Percentiles rank a stretch among this genome's conserved stretches.
Conservation (phyloP, 495 filamentous ascomycete species). For the Darksidea phi region DNA sequence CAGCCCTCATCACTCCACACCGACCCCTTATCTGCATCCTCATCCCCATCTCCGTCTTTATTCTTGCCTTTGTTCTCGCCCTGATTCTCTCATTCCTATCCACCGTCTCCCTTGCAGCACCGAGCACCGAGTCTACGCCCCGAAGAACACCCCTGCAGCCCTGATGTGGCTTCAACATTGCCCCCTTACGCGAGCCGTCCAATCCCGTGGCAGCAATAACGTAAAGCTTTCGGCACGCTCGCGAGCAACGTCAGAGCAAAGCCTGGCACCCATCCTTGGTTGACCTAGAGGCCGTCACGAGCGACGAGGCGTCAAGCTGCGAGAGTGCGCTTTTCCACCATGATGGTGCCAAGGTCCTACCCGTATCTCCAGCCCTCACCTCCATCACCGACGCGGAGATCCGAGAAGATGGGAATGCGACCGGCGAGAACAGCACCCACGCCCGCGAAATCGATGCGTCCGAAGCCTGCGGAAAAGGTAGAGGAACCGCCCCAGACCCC, state of each 20-base stretch:
- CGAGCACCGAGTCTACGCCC: no score
- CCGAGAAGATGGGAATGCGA: conserved; percentile 31
- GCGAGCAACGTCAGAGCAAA: conserved; percentile 14
- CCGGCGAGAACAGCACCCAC: conserved; percentile 4
- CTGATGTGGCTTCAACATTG: conserved; percentile 3
- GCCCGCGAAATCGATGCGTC: neutral
- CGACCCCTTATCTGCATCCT: neutral
- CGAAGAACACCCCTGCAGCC: conserved; percentile 3
- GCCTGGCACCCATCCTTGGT: neutral
- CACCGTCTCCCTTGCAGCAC: neutral
- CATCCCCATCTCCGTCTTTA: neutral
- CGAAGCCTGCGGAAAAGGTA: conserved; percentile 4
- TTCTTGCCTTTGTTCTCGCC: no score
- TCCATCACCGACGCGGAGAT: conserved; percentile 10
- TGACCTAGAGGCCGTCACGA: conserved; percentile 8
- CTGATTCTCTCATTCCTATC: neutral
- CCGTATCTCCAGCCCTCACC: conserved; percentile 15
- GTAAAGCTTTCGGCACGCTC: conserved; percentile 19
- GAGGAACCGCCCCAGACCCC: conserved; percentile 1
- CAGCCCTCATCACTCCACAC: neutral
- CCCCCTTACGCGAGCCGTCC: conserved; percentile 11
- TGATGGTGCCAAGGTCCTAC: conserved; percentile 38
- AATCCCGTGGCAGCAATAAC: conserved; percentile 26
- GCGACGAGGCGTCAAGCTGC: conserved; percentile 5
- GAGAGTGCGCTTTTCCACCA: conserved; percentile 20